Percentiles rank a stretch among this genome's conserved stretches.
These are phyloP conservation scores for Ceriops zippeliana DNA, from an alignment of 345 rosid species.

Conservation along the genomic window DNA sequence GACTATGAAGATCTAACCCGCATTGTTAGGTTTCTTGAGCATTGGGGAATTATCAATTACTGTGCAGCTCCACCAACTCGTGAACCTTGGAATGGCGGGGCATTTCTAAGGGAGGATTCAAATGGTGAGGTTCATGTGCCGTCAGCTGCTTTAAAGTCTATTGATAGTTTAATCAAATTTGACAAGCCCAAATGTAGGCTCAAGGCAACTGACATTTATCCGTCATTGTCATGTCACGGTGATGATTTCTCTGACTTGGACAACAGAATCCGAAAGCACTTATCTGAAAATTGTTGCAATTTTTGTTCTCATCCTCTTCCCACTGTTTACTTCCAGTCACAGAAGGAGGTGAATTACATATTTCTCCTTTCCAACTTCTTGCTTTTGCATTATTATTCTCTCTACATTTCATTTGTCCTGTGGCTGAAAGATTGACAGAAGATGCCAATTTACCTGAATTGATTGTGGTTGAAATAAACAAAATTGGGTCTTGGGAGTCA, in stretches of 20 bases:
- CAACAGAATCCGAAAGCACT: constrained; percentile 76
- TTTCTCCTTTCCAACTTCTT: not conserved
- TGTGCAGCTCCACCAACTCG: constrained; percentile 53
- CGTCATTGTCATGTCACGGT: constrained; percentile 43
- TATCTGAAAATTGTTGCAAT: constrained; percentile 70
- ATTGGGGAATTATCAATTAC: constrained; percentile 97
- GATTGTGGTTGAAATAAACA: not conserved
- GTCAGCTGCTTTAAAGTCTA: constrained; percentile 83
- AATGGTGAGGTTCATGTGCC: constrained; percentile 93
- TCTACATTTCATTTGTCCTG: not conserved
- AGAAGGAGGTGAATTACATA: constrained; percentile 65
- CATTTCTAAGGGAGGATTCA: constrained; percentile 74
- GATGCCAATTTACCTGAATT: not conserved
- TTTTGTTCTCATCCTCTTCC: constrained; percentile 75
- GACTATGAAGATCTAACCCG: constrained; percentile 67
- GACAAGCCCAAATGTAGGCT: constrained; percentile 89
- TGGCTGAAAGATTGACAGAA: not conserved
- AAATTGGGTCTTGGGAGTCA: too few species aligned
- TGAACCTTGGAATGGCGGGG: constrained; percentile 52
- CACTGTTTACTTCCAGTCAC: constrained; percentile 69
- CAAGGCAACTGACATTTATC: constrained; percentile 65
- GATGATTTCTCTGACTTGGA: constrained; percentile 74
- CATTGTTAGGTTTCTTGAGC: constrained; percentile 90
- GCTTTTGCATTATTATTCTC: not conserved
- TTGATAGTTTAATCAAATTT: constrained; percentile 96